phyloP scores from a whole-genome alignment of 768 basidiomycete species.

The Leccinum longicurvipes region DNA sequence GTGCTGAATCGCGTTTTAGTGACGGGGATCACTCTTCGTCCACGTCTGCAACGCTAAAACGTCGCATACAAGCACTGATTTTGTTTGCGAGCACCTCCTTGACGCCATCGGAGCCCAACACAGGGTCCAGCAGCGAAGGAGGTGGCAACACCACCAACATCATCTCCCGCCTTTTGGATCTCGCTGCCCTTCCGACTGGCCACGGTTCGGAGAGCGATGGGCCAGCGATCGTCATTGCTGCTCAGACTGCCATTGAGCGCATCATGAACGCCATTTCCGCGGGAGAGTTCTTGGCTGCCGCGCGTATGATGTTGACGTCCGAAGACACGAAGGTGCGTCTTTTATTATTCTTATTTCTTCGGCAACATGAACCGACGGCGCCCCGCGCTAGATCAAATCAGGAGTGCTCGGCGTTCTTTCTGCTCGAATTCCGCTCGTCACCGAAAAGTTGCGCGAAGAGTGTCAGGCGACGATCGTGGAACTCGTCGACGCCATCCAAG shows the following conservation, averaged over 20 bases:
- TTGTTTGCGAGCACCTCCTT: conserved; percentile 57
- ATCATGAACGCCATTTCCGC: conserved; percentile 67
- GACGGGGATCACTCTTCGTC: conserved; percentile 58
- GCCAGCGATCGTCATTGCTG: conserved; percentile 44
- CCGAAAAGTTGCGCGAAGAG: conserved; percentile 50
- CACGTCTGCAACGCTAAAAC: conserved; percentile 42
- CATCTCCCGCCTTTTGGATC: conserved; percentile 46
- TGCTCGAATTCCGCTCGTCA: conserved; percentile 60
- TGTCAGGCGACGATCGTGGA: conserved; percentile 48
- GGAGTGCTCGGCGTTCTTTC: conserved; percentile 71
- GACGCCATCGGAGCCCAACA: conserved; percentile 30
- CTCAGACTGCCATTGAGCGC: conserved; percentile 50
- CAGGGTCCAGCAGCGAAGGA: not conserved
- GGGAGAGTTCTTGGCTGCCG: conserved; percentile 59
- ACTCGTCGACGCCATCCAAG: conserved; percentile 50
- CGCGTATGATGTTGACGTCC: conserved; percentile 53
- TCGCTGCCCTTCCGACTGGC: conserved; percentile 38
- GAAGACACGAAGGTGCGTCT: conserved; percentile 48
- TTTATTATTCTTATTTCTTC: not conserved
- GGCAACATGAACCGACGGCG: not conserved
- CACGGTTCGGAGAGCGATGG: conserved; percentile 33
- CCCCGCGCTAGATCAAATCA: conserved; percentile 48
- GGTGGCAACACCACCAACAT: conserved; percentile 39
- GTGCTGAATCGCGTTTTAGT: conserved; percentile 30
- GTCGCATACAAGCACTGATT: conserved; percentile 67